Base-by-base conservation (phyloP, 441 rosid genomes). In the Lagerstroemia fauriei region DNA sequence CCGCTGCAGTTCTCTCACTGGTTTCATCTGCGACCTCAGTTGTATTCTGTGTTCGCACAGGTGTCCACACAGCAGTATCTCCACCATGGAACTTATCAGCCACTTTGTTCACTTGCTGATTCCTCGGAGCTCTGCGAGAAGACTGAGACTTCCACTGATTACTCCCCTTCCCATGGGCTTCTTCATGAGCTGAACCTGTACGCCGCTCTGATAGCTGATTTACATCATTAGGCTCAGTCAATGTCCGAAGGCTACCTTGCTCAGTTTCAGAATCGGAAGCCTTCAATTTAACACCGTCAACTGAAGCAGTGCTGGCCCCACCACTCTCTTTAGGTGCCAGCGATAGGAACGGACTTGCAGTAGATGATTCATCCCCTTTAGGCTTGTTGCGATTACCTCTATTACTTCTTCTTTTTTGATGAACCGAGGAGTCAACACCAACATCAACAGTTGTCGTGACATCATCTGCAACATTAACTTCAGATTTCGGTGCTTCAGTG, bases 31-130 rank as follows among this genome's bases (percentile, higher is more conserved):
- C 46, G 84, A 78, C 90, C 87, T 93, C 98, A 83, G 85, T 73
- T 89, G 88, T 94, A 85, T 83, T 91, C 75, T 90, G 93, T 73
- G 95, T 84, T 75, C 90, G 90, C 59, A 94, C 88, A 41, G 99
- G 99, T 78, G 99, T 97, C 99, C 99, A 97, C 29, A 92, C 63
- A 86, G 91, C 97, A 87, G 93, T 87, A 88, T 90, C 96, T 80
- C 78, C 79, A 65, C 84, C 81, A 61, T 86, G 89, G 80, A 84
- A 82, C 77, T 89, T 95, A 73, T 94, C 99, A 18, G 87, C 78
- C 76, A 86, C 79, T 89, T 89, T 94, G 80, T 86, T 90, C 65
- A 76, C 88, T 77, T 83, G 91, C 18, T 89, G 84, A 83, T 88
- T 92, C 87, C 92, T 91, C 34, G 83, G 89, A 76, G 81, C 84